Base-by-base conservation (phyloP, 768 basidiomycete genomes). In the Pleurotus citrinopileatus region DNA sequence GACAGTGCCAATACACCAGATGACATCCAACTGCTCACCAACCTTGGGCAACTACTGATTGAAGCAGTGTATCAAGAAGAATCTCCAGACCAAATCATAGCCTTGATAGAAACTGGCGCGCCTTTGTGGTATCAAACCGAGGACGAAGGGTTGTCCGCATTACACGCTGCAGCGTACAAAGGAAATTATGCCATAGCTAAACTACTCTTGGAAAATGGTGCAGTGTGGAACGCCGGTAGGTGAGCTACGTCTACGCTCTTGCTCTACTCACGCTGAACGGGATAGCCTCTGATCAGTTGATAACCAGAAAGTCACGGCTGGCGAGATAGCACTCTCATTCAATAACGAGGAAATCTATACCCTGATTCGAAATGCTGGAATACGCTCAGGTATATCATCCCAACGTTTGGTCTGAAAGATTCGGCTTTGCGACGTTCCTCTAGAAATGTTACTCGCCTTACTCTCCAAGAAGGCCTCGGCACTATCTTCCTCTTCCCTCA, bases 61-160 rank as follows among this genome's bases (percentile, higher is more conserved):
- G 56, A 74, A 29, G 73, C 77, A 19, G 84, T 91, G 56, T 70
- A 91, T 12, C 73, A 74, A 40, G 64, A 72, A 19, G 66, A 70
- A 51, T 65, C 79, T 22, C 70, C 81, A 8, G 72, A 75, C 15
- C 67, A 65, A 13, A 71, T 89, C 51, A 73, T 75, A 57, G 65
- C 64, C 12, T 65, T 85, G 28, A 74, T 91, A 57, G 76, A 82
- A 8, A 75, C 74, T 4, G 91, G 86, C 15, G 88, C 92, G 5
- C 91, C 91, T 1, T 68, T 91, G 45, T 98, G 96, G 95, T 94
- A 87, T 64, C 93, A 97, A 68, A 89, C 88, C 65, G 81, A 82
- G 44, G 74, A 74, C 6, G 83, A 88, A 60, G 94, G 94, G 0
- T 86, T 84, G 58, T 93, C 92, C 3, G 78, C 86, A 15, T 68